Percentiles rank a stretch among this genome's conserved stretches.
phyloP scores from a whole-genome alignment of 2,329 filamentous ascomycete species.

The Zelopaecilomyces penicillatus region DNA sequence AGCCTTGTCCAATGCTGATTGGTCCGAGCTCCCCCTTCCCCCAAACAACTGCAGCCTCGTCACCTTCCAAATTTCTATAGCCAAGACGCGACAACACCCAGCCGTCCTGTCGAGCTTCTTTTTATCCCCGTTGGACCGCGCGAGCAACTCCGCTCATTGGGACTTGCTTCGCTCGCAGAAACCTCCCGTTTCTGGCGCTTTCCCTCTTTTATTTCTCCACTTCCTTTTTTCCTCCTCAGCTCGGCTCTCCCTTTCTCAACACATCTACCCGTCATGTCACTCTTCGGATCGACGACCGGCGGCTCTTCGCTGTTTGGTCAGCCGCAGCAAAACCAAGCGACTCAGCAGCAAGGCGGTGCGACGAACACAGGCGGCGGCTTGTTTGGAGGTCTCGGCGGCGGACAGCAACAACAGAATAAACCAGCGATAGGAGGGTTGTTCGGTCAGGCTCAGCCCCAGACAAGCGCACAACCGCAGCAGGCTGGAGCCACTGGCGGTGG shows the following conservation, averaged over 20 bases:
- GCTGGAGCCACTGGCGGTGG: constrained; percentile 7
- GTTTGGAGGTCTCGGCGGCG: too few species aligned
- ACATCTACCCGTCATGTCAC: constrained; percentile 20
- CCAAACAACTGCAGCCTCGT: constrained; percentile 20
- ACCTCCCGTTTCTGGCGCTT: constrained; percentile 10
- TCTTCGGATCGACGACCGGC: constrained; percentile 23
- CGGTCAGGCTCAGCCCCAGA: constrained; percentile 10
- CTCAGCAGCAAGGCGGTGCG: too few species aligned
- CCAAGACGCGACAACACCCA: constrained; percentile 14
- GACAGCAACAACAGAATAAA: too few species aligned
- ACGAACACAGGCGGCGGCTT: too few species aligned
- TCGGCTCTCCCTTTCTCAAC: constrained; percentile 1
- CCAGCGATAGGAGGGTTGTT: constrained; percentile 8
- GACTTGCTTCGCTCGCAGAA: constrained; percentile 1
- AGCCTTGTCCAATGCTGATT: constrained; percentile 18
- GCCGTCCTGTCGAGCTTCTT: constrained; percentile 3
- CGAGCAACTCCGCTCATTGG: constrained; percentile 5
- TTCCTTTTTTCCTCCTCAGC: constrained; percentile 1
- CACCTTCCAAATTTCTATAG: constrained; percentile 23
- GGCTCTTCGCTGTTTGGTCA: constrained; percentile 10
- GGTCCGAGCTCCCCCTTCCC: constrained; percentile 23
- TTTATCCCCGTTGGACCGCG: constrained; percentile 8
- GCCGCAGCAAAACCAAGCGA: not conserved
- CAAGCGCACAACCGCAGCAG: constrained; percentile 7
- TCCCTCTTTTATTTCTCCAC: constrained; percentile 9